Evolutionary conservation across 768 basidiomycete genomes (phyloP).

Genomic region (Mycena vulgaris): DNA sequence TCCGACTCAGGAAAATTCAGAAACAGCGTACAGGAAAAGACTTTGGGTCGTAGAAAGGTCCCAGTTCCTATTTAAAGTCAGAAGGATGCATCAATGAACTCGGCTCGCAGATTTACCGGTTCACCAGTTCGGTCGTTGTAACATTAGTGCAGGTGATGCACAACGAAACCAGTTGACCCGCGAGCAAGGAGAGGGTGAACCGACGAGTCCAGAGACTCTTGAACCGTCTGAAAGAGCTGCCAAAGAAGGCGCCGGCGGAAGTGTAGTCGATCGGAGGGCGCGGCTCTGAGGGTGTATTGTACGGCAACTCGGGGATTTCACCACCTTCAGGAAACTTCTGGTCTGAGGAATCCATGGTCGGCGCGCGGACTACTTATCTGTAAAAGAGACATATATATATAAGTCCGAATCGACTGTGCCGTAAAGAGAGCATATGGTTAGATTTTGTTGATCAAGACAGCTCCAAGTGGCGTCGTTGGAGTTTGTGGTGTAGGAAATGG

Average conservation of each 20-base stretch:
- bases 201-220: conserved; percentile 84
- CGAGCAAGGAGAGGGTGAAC: conserved; percentile 78
- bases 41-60: conserved; percentile 85
- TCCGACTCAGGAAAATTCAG: background rate
- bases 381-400: conserved; percentile 21
- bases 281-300: conserved; percentile 22
- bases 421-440: conserved; percentile 32
- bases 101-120: conserved; percentile 3
- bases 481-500: background rate
- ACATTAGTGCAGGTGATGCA: conserved; percentile 94
- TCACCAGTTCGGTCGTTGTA: conserved; percentile 83
- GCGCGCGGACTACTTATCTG: background rate
- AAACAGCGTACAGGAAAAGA: conserved; percentile 78
- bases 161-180: conserved; percentile 87
- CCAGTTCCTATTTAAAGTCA: conserved; percentile 68
- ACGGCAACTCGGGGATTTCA: conserved; percentile 11
- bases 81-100: background rate
- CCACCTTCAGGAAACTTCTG: conserved; percentile 28
- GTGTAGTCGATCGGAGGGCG: conserved; percentile 80
- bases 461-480: background rate
- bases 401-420: conserved; percentile 28
- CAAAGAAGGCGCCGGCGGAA: conserved; percentile 67
- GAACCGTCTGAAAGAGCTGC: conserved; percentile 73
- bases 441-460: conserved; percentile 14
- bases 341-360: conserved; percentile 35